Base-by-base conservation (phyloP, 169 alveolate species). In the Plasmodium billcollinsi region DNA sequence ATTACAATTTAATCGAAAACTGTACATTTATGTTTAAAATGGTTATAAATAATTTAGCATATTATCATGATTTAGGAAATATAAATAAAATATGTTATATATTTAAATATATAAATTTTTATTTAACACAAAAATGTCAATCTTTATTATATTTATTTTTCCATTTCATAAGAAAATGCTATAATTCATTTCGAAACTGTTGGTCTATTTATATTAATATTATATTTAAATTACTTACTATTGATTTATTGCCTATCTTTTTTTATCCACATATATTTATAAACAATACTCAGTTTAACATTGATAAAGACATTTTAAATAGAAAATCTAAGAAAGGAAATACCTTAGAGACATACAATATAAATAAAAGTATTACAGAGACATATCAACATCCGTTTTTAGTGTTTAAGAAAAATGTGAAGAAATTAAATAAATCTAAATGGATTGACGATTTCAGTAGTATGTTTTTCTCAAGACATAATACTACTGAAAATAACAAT, bases 361-460 rank as follows among this genome's bases (percentile, higher is more conserved):
- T 54, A 61, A 86, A 86, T 49, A 86, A 86, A 86, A 70, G 65
- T 20, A 73, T 86, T 62, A 71, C 92, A 43, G 92, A 86, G 2
- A 72, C 73, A 15, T 73, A 72, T 70, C 74, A 86, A 5, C 92
- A 86, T 15, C 92, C 92, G 43, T 12, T 58, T 72, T 26, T 86
- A 74, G 21, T 86, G 2, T 86, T 86, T 49, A 86, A 86, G 49
- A 86, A 86, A 21, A 86, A 86, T 47, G 74, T 86, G 14, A 86
- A 86, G 69, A 86, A 86, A 72, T 58, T 72, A 24, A 73, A 61
- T 47, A 86, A 72, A 74, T 62, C 92, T 3, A 86, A 86, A 47
- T 86, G 92, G 92, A 86, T 86, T 21, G 92, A 86, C 8, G 92
- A 86, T 49, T 86, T 86, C 24, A 86, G 92, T 14, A 86, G 61